Evolutionary conservation across 108 stramenopile genomes (phyloP).

Genomic region (Pseudonitzschia multistriata): DNA sequence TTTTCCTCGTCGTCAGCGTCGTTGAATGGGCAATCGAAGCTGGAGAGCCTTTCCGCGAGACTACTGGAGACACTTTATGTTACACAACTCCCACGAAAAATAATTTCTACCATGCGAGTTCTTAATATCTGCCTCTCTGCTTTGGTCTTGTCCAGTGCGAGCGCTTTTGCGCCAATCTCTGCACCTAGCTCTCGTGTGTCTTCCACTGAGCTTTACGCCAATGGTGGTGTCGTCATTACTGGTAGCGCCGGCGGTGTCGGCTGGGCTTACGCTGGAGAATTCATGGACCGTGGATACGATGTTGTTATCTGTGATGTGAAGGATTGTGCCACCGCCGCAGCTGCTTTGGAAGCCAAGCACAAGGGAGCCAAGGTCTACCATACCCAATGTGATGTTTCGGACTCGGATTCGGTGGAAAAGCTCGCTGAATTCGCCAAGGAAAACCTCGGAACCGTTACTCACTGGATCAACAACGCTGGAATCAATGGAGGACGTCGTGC

Average conservation of each 20-base stretch:
- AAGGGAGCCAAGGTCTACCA: constrained; percentile 73
- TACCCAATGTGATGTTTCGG: constrained; percentile 85
- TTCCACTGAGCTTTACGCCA: constrained; percentile 14
- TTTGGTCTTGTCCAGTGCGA: constrained; percentile 14
- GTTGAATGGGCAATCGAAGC: neutral
- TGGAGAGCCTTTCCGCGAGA: no score
- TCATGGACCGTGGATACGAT: constrained; percentile 85
- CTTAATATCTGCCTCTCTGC: constrained; percentile 9
- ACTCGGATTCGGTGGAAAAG: constrained; percentile 52
- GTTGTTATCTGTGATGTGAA: constrained; percentile 90
- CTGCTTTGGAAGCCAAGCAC: constrained; percentile 58
- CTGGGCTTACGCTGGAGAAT: constrained; percentile 91
- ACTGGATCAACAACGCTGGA: constrained; percentile 94
- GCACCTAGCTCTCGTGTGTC: constrained; percentile 6
- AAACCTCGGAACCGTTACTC: constrained; percentile 81
- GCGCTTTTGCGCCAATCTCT: constrained; percentile 15
- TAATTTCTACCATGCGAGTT: constrained; percentile 3
- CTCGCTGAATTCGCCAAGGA: constrained; percentile 76
- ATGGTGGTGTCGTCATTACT: constrained; percentile 82
- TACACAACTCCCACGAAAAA: neutral
- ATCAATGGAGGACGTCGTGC: constrained; percentile 87
- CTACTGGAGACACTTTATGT: neutral
- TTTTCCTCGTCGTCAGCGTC: neutral
- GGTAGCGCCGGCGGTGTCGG: constrained; percentile 86
- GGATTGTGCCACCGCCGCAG: constrained; percentile 72